A percentile compares a stretch with the other conserved stretches of the same genome.
phyloP scores from a whole-genome alignment of 2,329 filamentous ascomycete genomes.

The Metarhizium guizhouense region DNA sequence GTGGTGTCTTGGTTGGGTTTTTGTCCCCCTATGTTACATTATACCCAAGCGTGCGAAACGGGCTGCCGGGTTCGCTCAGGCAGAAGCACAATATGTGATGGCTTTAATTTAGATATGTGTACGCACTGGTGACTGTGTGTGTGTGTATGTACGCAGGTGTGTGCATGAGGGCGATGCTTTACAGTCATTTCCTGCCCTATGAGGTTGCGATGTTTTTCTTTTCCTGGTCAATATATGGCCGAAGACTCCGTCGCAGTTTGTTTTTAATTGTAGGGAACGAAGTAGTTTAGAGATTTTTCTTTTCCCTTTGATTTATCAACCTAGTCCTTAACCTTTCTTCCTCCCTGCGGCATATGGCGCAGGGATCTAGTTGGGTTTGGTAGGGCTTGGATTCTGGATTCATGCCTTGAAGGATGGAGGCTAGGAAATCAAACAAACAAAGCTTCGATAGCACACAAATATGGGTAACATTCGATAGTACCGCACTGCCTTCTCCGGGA shows the following conservation, averaged over 20 bases:
- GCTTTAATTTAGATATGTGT: not conserved
- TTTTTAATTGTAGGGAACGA: too few relatives aligned
- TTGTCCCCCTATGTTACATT: not conserved
- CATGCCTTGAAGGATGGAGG: too few relatives aligned
- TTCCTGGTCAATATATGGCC: not conserved
- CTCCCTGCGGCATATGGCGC: too few relatives aligned
- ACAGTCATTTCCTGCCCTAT: not conserved
- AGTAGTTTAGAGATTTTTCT: too few relatives aligned
- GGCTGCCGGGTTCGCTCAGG: not conserved
- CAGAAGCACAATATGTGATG: not conserved
- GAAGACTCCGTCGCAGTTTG: not conserved
- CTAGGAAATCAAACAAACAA: too few relatives aligned
- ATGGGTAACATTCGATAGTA: too few relatives aligned
- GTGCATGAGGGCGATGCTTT: not conserved
- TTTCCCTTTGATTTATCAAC: too few relatives aligned
- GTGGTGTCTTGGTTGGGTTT: not conserved
- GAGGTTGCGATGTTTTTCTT: not conserved
- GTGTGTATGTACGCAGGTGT: not conserved
- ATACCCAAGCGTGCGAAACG: conserved; percentile 1
- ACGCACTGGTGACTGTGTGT: not conserved
- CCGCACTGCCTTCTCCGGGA: too few relatives aligned
- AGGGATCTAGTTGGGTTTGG: too few relatives aligned
- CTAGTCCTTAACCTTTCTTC: too few relatives aligned
- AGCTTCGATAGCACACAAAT: not conserved
- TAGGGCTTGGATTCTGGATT: too few relatives aligned